phyloP scores from a whole-genome alignment of 2,329 filamentous ascomycete genomes.

The Aureobasidium sp. region DNA sequence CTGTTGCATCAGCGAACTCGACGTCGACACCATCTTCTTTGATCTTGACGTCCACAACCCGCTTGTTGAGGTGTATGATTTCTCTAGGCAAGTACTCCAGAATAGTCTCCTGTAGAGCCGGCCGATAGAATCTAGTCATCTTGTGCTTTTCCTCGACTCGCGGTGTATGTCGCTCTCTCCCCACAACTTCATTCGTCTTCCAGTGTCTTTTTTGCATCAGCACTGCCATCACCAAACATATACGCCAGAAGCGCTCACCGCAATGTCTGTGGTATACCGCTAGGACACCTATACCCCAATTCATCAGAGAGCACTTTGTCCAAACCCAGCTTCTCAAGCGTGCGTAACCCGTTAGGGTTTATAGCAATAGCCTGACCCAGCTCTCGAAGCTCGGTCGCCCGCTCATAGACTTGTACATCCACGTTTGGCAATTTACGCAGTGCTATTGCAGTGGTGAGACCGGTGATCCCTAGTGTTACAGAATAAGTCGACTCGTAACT shows the following conservation, averaged over 20 bases:
- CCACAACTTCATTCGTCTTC: conserved; percentile 34
- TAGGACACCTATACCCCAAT: conserved; percentile 29
- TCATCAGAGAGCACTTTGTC: conserved; percentile 29
- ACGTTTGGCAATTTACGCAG: conserved; percentile 26
- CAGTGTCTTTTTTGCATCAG: conserved; percentile 23
- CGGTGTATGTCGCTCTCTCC: conserved; percentile 27
- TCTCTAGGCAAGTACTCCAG: conserved; percentile 26
- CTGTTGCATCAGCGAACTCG: conserved; percentile 28
- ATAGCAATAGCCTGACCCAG: conserved; percentile 35
- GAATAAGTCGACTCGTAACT: neutral
- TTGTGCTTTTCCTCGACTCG: conserved; percentile 28
- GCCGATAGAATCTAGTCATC: conserved; percentile 32
- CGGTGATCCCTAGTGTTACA: conserved; percentile 30
- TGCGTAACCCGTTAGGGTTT: conserved; percentile 34
- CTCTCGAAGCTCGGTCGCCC: conserved; percentile 30
- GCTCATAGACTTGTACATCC: conserved; percentile 32
- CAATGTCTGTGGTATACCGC: conserved; percentile 31
- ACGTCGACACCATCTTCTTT: conserved; percentile 21
- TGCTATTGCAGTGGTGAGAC: conserved; percentile 33
- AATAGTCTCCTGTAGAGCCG: conserved; percentile 31
- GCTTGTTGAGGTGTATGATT: conserved; percentile 29
- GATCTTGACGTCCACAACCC: conserved; percentile 20
- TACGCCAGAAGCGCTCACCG: conserved; percentile 21
- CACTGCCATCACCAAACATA: neutral
- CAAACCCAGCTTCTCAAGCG: conserved; percentile 31